A percentile compares a stretch with the other conserved stretches of the same genome.
These are phyloP conservation scores for Cinnamomum chago DNA, from an alignment of 164 flowering plant genomes.

Conservation along the genomic window DNA sequence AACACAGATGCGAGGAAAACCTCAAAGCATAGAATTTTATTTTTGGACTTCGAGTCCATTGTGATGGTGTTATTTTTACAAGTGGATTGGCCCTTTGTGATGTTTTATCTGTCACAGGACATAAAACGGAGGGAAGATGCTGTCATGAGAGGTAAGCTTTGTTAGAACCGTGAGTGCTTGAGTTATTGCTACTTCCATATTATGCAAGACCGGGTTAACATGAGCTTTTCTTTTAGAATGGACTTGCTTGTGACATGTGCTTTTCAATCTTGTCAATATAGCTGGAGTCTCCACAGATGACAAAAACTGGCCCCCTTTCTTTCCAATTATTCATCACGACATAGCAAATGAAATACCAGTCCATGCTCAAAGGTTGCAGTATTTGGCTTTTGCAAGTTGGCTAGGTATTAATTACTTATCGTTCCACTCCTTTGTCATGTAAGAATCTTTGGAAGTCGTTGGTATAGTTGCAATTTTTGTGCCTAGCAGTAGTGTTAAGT, in stretches of 20 bases:
- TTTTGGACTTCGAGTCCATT: too few species aligned
- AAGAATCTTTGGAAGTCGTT: too few species aligned
- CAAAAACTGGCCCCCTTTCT: conserved; percentile 95
- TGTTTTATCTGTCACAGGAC: conserved; percentile 38
- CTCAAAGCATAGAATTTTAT: too few species aligned
- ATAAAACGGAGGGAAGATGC: conserved; percentile 91
- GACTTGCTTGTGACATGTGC: too few species aligned
- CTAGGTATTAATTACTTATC: conserved; percentile 53
- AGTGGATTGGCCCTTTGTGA: too few species aligned
- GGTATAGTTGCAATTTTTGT: neutral
- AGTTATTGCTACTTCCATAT: neutral
- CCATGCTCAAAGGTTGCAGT: conserved; percentile 93
- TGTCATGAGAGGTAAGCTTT: conserved; percentile 58
- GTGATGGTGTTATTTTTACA: too few species aligned
- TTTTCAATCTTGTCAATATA: conserved; percentile 26
- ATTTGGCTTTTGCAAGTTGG: conserved; percentile 99
- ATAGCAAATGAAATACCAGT: conserved; percentile 90
- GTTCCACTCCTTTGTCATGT: neutral
- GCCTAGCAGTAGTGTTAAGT: neutral
- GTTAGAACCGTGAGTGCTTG: neutral
- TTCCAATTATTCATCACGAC: conserved; percentile 97
- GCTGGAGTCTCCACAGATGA: conserved; percentile 75
- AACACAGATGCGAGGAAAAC: too few species aligned
- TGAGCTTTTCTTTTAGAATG: too few species aligned
- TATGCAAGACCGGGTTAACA: neutral